Conservation (phyloP, 805 yeast genomes). For the Pichia membranifaciens region DNA sequence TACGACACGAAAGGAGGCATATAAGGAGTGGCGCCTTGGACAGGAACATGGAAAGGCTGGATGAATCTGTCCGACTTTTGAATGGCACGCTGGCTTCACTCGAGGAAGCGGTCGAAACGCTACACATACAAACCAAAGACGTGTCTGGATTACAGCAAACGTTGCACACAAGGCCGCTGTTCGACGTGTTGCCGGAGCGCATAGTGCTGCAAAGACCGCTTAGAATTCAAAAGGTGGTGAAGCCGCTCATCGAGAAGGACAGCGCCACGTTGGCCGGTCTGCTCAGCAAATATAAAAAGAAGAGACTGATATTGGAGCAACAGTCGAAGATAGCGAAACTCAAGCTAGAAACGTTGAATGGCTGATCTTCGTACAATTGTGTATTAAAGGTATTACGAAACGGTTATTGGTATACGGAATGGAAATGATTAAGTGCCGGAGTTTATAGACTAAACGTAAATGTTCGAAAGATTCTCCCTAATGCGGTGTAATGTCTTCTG, state of each 20-base stretch:
- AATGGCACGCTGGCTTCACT: conserved; percentile 6
- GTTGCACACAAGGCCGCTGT: conserved; percentile 8
- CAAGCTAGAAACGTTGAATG: conserved; percentile 13
- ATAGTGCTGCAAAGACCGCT: conserved; percentile 5
- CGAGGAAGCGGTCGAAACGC: conserved; percentile 6
- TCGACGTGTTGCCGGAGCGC: conserved; percentile 17
- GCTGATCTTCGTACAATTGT: neutral
- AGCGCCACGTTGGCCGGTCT: neutral
- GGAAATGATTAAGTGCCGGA: too few relatives aligned
- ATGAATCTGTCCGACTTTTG: conserved; percentile 4
- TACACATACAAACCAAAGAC: conserved; percentile 7
- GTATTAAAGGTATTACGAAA: too few relatives aligned
- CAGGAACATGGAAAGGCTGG: conserved; percentile 2
- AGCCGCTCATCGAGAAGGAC: conserved; percentile 14
- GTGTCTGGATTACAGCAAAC: neutral
- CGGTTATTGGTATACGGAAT: too few relatives aligned
- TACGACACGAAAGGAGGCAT: too few relatives aligned
- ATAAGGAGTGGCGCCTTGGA: neutral
- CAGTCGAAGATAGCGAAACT: conserved; percentile 12
- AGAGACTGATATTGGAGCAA: conserved; percentile 8
- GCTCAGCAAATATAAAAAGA: conserved; percentile 7
- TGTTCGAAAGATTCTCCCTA: conserved; percentile 16
- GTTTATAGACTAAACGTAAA: neutral
- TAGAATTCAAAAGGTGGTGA: conserved; percentile 9
- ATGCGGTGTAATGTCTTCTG: conserved; percentile 42